phyloP scores from a whole-genome alignment of 345 rosid genomes.

The Syzygium aqueum region DNA sequence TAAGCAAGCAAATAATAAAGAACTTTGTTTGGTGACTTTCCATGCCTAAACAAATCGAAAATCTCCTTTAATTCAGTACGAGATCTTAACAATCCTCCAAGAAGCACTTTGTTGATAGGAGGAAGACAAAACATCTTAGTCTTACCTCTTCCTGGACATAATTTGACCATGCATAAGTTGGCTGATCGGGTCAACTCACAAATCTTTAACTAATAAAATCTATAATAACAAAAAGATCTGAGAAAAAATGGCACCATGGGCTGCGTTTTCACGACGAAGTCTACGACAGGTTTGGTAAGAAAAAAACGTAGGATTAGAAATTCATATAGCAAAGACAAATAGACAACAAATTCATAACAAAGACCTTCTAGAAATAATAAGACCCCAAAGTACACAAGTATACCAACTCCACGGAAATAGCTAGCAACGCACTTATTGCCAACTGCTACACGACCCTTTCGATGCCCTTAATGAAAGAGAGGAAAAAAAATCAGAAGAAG shows the following conservation, averaged over 20 bases:
- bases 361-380: not conserved
- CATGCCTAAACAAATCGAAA: not conserved
- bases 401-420: not conserved
- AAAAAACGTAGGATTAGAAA: not conserved
- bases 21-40: not conserved
- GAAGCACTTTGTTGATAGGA: not conserved
- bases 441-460: not conserved
- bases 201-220: not conserved
- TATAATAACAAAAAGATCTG: not conserved
- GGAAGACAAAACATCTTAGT: not conserved
- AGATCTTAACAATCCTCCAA: not conserved
- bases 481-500: not conserved
- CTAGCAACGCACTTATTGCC: not conserved
- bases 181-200: not conserved
- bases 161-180: not conserved
- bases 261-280: not conserved
- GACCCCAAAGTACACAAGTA: not conserved
- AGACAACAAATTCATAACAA: not conserved
- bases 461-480: not conserved
- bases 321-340: not conserved
- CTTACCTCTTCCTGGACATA: not conserved
- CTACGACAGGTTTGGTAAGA: not conserved
- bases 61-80: not conserved
- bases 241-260: not conserved
- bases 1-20: not conserved